These are phyloP conservation scores for Pseudogymnoascus sp. DNA, from an alignment of 2,329 filamentous ascomycete genomes.

Conservation along the genomic window DNA sequence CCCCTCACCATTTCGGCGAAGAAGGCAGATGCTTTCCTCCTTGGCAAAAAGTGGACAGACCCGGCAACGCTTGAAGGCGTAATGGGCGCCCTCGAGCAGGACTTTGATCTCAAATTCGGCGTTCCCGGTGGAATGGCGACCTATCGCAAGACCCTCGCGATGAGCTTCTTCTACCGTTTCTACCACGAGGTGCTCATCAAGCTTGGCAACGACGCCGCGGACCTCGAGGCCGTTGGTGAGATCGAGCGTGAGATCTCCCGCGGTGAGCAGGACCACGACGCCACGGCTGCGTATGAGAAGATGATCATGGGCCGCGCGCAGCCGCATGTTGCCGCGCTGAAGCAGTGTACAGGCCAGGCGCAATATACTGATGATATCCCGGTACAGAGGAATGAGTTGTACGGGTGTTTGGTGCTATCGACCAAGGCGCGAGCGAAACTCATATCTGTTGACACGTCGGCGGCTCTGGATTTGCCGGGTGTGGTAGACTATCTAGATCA, in stretches of 20 bases:
- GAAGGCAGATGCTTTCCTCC: slow-evolving; percentile 64
- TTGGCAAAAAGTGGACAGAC: slow-evolving; percentile 73
- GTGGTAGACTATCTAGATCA: slow-evolving; percentile 81
- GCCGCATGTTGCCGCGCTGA: slow-evolving; percentile 82
- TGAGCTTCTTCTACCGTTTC: slow-evolving; percentile 95
- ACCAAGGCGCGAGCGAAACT: slow-evolving; percentile 85
- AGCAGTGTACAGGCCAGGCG: slow-evolving; percentile 88
- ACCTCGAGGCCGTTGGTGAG: slow-evolving; percentile 66
- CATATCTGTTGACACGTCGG: slow-evolving; percentile 64
- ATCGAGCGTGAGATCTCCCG: slow-evolving; percentile 78
- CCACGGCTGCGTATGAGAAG: slow-evolving; percentile 70
- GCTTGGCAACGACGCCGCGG: slow-evolving; percentile 43
- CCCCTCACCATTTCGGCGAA: slow-evolving; percentile 83
- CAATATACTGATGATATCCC: slow-evolving; percentile 97
- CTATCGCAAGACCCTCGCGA: slow-evolving; percentile 81
- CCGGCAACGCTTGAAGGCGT: slow-evolving; percentile 78
- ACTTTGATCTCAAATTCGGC: slow-evolving; percentile 83
- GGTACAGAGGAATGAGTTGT: slow-evolving; percentile 76
- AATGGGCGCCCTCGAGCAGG: slow-evolving; percentile 81
- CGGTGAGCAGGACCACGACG: slow-evolving; percentile 70
- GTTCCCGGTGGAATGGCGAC: slow-evolving; percentile 97
- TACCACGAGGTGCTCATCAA: slow-evolving; percentile 78
- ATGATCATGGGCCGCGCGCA: slow-evolving; percentile 79
- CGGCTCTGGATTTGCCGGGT: slow-evolving; percentile 76
- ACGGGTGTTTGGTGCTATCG: slow-evolving; percentile 80